phyloP scores from a whole-genome alignment of 768 basidiomycete species.

The Cytidiella melzeri region DNA sequence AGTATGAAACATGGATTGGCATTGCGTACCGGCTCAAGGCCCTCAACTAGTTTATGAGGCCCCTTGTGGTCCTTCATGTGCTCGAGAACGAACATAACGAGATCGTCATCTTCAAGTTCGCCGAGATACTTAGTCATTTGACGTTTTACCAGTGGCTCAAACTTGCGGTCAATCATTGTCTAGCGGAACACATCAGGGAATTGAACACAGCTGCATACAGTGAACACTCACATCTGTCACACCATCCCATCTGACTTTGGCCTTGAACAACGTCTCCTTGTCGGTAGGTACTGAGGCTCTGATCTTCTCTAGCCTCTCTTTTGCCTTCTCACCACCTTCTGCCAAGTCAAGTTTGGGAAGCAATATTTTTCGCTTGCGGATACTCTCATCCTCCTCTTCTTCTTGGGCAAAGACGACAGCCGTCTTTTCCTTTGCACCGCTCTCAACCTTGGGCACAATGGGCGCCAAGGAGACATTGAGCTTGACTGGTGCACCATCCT shows the following conservation, averaged over 20 bases:
- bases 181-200: constrained; percentile 24
- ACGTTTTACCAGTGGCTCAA: constrained; percentile 78
- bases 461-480: constrained; percentile 69
- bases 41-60: constrained; percentile 81
- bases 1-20: not conserved
- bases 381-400: constrained; percentile 78
- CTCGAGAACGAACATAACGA: constrained; percentile 90
- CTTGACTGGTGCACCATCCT: constrained; percentile 88
- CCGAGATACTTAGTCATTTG: constrained; percentile 86
- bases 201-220: not conserved
- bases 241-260: constrained; percentile 89
- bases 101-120: constrained; percentile 88
- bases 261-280: constrained; percentile 73
- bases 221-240: constrained; percentile 65
- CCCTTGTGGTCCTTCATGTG: constrained; percentile 88
- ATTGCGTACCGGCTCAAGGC: constrained; percentile 83
- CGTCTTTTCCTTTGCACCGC: constrained; percentile 35
- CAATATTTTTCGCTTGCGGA: constrained; percentile 76
- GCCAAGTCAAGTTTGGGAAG: constrained; percentile 90
- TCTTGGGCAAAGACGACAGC: constrained; percentile 73
- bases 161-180: constrained; percentile 78
- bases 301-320: constrained; percentile 76
- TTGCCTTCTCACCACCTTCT: constrained; percentile 71
- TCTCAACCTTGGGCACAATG: constrained; percentile 38
- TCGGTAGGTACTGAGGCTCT: constrained; percentile 68